Percentiles rank a stretch among this genome's conserved stretches.
Conservation (phyloP, 176 grass and related monocot genomes). For the Aegilops speltoides region DNA sequence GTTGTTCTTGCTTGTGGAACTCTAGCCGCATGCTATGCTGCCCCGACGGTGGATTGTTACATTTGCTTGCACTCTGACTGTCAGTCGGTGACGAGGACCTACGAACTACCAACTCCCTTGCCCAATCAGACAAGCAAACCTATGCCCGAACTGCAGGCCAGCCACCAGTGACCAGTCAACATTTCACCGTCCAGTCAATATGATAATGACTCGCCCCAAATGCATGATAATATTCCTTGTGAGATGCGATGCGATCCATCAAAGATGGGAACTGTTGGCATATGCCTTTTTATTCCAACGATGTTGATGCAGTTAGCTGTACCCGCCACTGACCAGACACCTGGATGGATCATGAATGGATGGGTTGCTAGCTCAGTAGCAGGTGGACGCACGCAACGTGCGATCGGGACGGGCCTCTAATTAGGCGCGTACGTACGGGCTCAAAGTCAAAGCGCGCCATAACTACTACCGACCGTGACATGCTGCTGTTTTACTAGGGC, state of each 20-base stretch:
- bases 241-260: background rate
- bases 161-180: background rate
- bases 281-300: background rate
- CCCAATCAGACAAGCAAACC: slow-evolving; percentile 9
- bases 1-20: background rate
- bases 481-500: background rate
- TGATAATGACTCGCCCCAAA: background rate
- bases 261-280: background rate
- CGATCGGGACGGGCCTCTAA: background rate
- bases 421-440: background rate
- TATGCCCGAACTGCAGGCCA: background rate
- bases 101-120: background rate
- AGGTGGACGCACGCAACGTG: background rate
- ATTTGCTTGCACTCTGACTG: background rate
- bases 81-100: no score
- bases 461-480: background rate
- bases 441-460: background rate
- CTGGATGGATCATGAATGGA: no score
- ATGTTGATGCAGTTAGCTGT: background rate
- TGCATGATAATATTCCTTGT: background rate
- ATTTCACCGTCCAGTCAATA: background rate
- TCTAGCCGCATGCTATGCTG: background rate
- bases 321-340: background rate
- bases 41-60: background rate
- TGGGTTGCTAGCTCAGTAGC: slow-evolving; percentile 30